A percentile compares a stretch with the other conserved stretches of the same genome.
These are phyloP conservation scores for Pythium monospermum DNA, from an alignment of 352 stramenopile species.

Conservation along the genomic window DNA sequence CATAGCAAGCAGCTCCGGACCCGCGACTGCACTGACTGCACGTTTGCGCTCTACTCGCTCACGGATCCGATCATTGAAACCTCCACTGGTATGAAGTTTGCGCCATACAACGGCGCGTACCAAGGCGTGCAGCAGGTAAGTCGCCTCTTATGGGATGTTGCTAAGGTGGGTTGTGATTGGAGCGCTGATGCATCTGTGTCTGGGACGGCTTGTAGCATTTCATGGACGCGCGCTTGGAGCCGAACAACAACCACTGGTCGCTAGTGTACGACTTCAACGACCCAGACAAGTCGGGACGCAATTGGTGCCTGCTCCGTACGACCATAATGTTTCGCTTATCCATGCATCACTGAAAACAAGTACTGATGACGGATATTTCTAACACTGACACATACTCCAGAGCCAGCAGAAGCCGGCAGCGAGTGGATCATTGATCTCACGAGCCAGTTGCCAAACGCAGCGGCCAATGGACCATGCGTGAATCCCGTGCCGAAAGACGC, in stretches of 20 bases:
- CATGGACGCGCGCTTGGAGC: constrained; percentile 56
- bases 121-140: constrained; percentile 48
- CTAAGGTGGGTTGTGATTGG: neutral
- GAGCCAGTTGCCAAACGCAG: constrained; percentile 26
- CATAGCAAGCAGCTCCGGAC: constrained; percentile 87
- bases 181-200: neutral
- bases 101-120: constrained; percentile 88
- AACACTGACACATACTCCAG: no score
- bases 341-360: no score
- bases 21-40: constrained; percentile 77
- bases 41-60: constrained; percentile 86
- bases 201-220: constrained; percentile 48
- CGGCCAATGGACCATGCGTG: constrained; percentile 36
- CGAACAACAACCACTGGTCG: constrained; percentile 88
- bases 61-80: constrained; percentile 93
- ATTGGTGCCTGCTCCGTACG: constrained; percentile 66
- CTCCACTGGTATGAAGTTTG: constrained; percentile 78
- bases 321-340: constrained; percentile 1
- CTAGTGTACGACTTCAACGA: constrained; percentile 93
- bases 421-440: constrained; percentile 56
- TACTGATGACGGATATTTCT: no score
- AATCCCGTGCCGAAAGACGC: constrained; percentile 60
- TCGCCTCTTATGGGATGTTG: neutral
- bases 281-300: constrained; percentile 64
- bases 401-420: constrained; percentile 32